phyloP scores from a whole-genome alignment of 805 yeast genomes.

The Ogataea degrootiae region DNA sequence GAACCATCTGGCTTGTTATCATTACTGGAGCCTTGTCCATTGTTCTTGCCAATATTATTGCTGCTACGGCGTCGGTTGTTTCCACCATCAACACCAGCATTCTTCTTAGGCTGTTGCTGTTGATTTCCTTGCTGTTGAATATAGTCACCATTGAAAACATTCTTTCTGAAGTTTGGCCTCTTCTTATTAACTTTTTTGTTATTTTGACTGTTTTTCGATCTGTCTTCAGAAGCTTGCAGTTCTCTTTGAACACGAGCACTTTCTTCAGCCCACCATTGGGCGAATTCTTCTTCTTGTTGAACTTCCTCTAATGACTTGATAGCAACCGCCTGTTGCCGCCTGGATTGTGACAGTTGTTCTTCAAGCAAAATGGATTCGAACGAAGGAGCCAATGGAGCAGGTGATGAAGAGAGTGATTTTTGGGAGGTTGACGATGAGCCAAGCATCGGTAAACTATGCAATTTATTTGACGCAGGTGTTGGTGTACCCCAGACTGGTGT shows the following conservation, averaged over 20 bases:
- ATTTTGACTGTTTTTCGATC: constrained; percentile 2
- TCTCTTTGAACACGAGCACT: constrained; percentile 55
- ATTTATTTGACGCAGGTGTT: background rate
- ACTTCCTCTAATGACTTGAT: constrained; percentile 57
- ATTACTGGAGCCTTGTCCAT: no score
- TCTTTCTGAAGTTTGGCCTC: background rate
- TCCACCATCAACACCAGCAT: no score
- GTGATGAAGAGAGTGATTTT: constrained; percentile 4
- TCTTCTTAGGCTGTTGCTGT: no score
- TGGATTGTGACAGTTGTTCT: constrained; percentile 24
- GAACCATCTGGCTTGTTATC: no score
- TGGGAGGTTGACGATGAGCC: background rate
- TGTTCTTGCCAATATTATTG: no score
- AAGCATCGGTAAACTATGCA: background rate
- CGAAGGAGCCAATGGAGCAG: constrained; percentile 21
- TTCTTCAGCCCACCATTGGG: constrained; percentile 84
- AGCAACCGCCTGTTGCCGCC: constrained; percentile 8
- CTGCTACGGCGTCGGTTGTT: no score
- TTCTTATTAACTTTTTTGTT: background rate
- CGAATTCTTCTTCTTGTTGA: constrained; percentile 79
- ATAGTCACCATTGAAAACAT: background rate
- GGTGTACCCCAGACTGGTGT: background rate
- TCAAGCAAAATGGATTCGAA: constrained; percentile 23
- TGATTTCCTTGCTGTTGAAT: no score
- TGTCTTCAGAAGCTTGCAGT: constrained; percentile 15